A percentile compares a stretch with the other conserved stretches of the same genome.
These are phyloP conservation scores for Taxawa tesnikishii DNA, from an alignment of 2,329 filamentous ascomycete species.

Conservation along the genomic window DNA sequence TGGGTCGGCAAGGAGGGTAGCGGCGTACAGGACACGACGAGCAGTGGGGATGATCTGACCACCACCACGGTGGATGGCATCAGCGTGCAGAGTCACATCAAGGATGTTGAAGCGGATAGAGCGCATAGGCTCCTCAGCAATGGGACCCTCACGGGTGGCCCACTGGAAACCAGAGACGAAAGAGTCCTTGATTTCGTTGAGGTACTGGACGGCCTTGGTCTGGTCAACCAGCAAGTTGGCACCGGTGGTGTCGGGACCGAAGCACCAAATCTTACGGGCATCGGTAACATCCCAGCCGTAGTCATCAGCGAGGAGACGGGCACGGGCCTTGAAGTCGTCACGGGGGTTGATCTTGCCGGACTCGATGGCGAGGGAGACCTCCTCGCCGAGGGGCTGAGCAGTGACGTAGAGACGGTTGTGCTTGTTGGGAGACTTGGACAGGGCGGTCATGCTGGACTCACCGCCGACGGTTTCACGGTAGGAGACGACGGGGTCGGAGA, in stretches of 20 bases:
- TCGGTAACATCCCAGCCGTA: slow-evolving; percentile 99
- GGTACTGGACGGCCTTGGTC: slow-evolving; percentile 99
- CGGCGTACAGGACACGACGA: slow-evolving; percentile 93
- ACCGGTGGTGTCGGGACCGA: slow-evolving; percentile 94
- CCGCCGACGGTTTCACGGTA: slow-evolving; percentile 91
- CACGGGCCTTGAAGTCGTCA: slow-evolving; percentile 98
- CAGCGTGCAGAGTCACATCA: slow-evolving; percentile 98
- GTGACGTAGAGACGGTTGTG: slow-evolving; percentile 99
- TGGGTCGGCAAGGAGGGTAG: slow-evolving; percentile 81
- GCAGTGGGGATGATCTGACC: slow-evolving; percentile 97
- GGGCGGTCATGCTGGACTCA: slow-evolving; percentile 84
- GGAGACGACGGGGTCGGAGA: slow-evolving; percentile 95
- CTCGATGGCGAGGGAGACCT: slow-evolving; percentile 85
- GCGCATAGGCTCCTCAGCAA: slow-evolving; percentile 98
- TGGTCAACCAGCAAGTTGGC: slow-evolving; percentile 98
- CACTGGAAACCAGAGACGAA: slow-evolving; percentile 99
- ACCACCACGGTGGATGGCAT: slow-evolving; percentile 99
- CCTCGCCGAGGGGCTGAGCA: slow-evolving; percentile 83
- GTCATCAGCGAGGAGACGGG: slow-evolving; percentile 90
- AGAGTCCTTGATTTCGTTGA: slow-evolving; percentile 99
- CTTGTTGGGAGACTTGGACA: slow-evolving; percentile 99
- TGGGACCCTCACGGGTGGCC: slow-evolving; percentile 93
- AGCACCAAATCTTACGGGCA: slow-evolving; percentile 99
- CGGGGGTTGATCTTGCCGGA: slow-evolving; percentile 80
- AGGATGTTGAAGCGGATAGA: slow-evolving; percentile 96